A percentile compares a stretch with the other conserved stretches of the same genome.
These are phyloP conservation scores for Carallia brachiata DNA, from an alignment of 345 rosid species.

Conservation along the genomic window DNA sequence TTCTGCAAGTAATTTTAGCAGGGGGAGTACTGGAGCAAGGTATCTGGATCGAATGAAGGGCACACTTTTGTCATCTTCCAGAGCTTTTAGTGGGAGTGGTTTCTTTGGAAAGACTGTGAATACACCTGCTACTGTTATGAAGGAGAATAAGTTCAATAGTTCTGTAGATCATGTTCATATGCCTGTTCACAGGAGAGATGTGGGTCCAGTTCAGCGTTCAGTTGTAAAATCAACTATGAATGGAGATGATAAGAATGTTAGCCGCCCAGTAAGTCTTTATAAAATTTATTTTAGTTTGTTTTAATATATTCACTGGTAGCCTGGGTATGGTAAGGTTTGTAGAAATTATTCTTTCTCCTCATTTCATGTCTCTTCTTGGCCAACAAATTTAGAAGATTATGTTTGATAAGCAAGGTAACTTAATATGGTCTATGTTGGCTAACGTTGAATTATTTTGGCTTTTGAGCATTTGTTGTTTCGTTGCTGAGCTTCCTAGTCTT, in stretches of 20 bases:
- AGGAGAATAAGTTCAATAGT: conserved; percentile 53
- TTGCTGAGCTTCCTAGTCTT: too few species aligned
- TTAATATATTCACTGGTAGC: conserved; percentile 2
- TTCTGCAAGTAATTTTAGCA: conserved; percentile 42
- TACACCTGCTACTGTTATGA: conserved; percentile 39
- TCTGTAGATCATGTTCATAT: conserved; percentile 49
- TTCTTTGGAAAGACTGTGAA: conserved; percentile 72
- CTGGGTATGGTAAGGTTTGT: background rate
- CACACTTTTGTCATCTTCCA: conserved; percentile 75
- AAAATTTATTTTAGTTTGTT: background rate
- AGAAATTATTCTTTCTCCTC: background rate
- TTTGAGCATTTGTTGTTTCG: too few species aligned
- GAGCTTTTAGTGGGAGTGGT: conserved; percentile 72
- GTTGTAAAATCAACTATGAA: conserved; percentile 38
- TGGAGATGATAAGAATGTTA: conserved; percentile 57
- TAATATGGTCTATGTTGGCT: too few species aligned
- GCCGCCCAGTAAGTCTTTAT: conserved; percentile 54
- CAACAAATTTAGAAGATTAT: background rate
- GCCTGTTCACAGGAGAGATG: conserved; percentile 51
- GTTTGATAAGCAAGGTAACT: background rate
- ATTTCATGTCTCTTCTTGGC: background rate
- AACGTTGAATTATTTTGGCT: too few species aligned
- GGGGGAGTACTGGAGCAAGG: conserved; percentile 56
- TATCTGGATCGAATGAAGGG: conserved; percentile 91
- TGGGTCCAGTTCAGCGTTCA: conserved; percentile 43